These are phyloP conservation scores for Heimioporus sp. DNA, from an alignment of 768 basidiomycete genomes.

Conservation along the genomic window DNA sequence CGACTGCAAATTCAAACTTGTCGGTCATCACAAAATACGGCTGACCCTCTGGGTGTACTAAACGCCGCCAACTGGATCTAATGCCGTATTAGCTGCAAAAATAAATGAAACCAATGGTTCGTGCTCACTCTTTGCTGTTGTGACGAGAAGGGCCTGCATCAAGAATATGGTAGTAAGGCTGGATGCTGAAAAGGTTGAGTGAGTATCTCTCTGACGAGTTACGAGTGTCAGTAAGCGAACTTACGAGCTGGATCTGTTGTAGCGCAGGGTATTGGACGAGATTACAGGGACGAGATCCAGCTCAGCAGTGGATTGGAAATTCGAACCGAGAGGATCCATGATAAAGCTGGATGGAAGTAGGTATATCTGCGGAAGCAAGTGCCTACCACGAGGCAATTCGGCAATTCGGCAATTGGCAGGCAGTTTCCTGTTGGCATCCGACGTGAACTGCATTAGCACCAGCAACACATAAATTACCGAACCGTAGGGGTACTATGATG, in stretches of 20 bases:
- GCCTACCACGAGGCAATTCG: no score
- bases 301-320: neutral
- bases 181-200: neutral
- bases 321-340: no score
- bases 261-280: neutral
- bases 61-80: constrained; percentile 38
- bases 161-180: neutral
- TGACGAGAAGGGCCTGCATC: neutral
- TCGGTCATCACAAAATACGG: constrained; percentile 39
- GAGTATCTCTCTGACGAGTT: neutral
- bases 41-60: constrained; percentile 58
- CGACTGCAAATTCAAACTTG: constrained; percentile 31
- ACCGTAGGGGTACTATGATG: no score
- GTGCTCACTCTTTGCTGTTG: neutral
- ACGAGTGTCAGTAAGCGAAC: neutral
- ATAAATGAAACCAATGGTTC: neutral
- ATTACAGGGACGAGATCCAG: neutral
- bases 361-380: no score
- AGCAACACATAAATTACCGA: no score
- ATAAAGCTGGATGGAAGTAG: no score
- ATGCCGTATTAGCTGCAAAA: neutral
- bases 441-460: no score
- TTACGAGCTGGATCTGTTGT: neutral
- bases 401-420: no score
- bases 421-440: no score